These are phyloP conservation scores for Wilcoxina mikolae DNA, from an alignment of 495 filamentous ascomycete genomes.

Conservation along the genomic window DNA sequence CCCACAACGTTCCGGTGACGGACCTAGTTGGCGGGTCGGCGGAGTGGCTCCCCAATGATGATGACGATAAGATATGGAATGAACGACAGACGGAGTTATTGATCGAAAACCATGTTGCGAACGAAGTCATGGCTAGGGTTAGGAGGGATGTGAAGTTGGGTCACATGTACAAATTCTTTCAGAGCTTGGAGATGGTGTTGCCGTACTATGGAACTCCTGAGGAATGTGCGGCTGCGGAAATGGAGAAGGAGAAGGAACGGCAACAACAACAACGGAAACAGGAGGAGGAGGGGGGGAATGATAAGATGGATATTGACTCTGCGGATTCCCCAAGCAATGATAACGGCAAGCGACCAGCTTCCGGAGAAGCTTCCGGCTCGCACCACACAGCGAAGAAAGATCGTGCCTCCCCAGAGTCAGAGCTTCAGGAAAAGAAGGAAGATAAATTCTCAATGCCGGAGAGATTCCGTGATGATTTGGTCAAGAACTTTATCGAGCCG, in stretches of 20 bases:
- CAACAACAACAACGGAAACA: slow-evolving; percentile 13
- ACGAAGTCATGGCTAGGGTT: slow-evolving; percentile 19
- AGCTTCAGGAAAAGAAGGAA: slow-evolving; percentile 14
- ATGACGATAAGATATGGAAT: slow-evolving; percentile 16
- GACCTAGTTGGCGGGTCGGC: slow-evolving; percentile 17
- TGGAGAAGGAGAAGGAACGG: slow-evolving; percentile 13
- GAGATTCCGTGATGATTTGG: slow-evolving; percentile 27
- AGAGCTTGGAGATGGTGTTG: slow-evolving; percentile 20
- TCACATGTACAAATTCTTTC: slow-evolving; percentile 28
- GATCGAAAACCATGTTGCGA: slow-evolving; percentile 20
- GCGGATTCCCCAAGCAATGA: background rate
- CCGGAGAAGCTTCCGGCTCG: background rate
- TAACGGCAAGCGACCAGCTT: slow-evolving; percentile 9
- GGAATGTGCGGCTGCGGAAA: slow-evolving; percentile 9
- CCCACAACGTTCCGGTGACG: slow-evolving; percentile 25
- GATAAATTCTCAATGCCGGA: slow-evolving; percentile 26
- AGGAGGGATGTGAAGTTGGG: slow-evolving; percentile 25
- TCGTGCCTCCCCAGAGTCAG: slow-evolving; percentile 1
- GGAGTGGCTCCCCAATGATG: slow-evolving; percentile 10
- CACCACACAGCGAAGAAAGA: slow-evolving; percentile 1
- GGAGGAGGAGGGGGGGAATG: slow-evolving; percentile 4
- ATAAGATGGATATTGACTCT: slow-evolving; percentile 5
- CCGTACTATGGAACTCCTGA: slow-evolving; percentile 20
- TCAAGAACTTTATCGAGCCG: slow-evolving; percentile 29
- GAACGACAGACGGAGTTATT: slow-evolving; percentile 22